These are phyloP conservation scores for Brachypodium distachyon DNA, from an alignment of 202 grass and related monocot genomes.

Conservation along the genomic window DNA sequence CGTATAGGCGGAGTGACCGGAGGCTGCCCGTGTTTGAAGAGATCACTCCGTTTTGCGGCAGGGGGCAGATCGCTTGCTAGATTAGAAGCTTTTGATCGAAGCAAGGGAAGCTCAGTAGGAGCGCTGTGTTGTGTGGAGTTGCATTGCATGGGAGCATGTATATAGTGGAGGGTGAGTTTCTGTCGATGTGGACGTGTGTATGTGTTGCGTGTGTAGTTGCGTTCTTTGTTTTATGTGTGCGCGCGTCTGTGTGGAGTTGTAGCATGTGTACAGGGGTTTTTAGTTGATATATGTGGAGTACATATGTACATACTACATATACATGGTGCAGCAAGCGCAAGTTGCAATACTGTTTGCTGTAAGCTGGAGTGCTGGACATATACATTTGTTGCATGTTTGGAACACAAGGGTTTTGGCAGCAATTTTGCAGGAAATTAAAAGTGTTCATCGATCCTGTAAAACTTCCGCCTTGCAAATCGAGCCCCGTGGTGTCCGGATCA, in stretches of 20 bases:
- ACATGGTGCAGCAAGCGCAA: not conserved
- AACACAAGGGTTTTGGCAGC: no score
- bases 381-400: not conserved
- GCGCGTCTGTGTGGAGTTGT: not conserved
- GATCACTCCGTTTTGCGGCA: constrained; percentile 35
- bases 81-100: no score
- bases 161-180: no score
- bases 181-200: not conserved
- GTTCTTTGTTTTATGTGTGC: no score
- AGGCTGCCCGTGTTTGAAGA: constrained; percentile 82
- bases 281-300: not conserved
- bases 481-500: no score
- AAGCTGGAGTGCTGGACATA: not conserved
- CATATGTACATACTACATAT: not conserved
- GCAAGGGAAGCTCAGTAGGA: not conserved
- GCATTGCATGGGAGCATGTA: no score
- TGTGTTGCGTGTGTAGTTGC: not conserved
- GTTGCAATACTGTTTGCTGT: not conserved
- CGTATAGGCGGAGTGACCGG: constrained; percentile 32
- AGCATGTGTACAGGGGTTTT: not conserved
- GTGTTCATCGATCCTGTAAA: no score
- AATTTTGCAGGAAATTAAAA: no score
- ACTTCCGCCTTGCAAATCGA: no score
- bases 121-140: not conserved
- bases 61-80: constrained; percentile 54